Evolutionary conservation across 2,329 filamentous ascomycete genomes (phyloP).

Genomic region (Aspergillus felis): DNA sequence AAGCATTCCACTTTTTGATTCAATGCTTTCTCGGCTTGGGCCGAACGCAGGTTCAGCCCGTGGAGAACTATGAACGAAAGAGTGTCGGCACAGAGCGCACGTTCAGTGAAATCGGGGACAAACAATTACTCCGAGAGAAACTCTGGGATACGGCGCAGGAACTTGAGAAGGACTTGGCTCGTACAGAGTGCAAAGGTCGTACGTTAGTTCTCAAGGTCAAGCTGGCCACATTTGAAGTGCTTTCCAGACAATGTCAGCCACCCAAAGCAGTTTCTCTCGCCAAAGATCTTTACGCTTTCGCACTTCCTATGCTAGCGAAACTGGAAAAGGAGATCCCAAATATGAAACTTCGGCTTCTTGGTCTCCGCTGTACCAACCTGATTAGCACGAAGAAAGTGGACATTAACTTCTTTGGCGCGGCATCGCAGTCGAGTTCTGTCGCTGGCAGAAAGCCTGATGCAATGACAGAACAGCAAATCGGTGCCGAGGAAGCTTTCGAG

Average conservation of each 20-base stretch:
- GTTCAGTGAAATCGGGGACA: slow-evolving; percentile 73
- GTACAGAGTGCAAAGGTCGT: slow-evolving; percentile 80
- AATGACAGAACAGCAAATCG: slow-evolving; percentile 59
- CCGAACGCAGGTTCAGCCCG: slow-evolving; percentile 76
- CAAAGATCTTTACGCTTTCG: slow-evolving; percentile 77
- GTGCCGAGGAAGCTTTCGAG: slow-evolving; percentile 65
- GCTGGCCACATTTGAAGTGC: slow-evolving; percentile 87
- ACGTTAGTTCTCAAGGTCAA: slow-evolving; percentile 92
- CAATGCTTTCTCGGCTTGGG: slow-evolving; percentile 82
- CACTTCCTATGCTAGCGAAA: slow-evolving; percentile 78
- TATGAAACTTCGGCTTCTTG: slow-evolving; percentile 80
- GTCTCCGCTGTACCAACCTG: slow-evolving; percentile 80
- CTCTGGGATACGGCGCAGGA: slow-evolving; percentile 78
- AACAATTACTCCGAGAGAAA: slow-evolving; percentile 67
- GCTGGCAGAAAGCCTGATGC: slow-evolving; percentile 15
- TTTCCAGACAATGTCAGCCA: slow-evolving; percentile 71
- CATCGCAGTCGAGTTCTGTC: slow-evolving; percentile 19
- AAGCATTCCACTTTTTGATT: slow-evolving; percentile 82
- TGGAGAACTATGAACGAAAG: slow-evolving; percentile 86
- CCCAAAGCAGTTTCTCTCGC: slow-evolving; percentile 68
- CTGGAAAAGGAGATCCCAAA: slow-evolving; percentile 77
- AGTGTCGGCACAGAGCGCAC: slow-evolving; percentile 92
- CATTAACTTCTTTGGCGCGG: slow-evolving; percentile 71
- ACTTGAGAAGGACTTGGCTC: slow-evolving; percentile 76
- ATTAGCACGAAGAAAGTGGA: slow-evolving; percentile 79